These are phyloP conservation scores for Paraconiothyrium brasiliense DNA, from an alignment of 2,329 filamentous ascomycete species.

Conservation along the genomic window DNA sequence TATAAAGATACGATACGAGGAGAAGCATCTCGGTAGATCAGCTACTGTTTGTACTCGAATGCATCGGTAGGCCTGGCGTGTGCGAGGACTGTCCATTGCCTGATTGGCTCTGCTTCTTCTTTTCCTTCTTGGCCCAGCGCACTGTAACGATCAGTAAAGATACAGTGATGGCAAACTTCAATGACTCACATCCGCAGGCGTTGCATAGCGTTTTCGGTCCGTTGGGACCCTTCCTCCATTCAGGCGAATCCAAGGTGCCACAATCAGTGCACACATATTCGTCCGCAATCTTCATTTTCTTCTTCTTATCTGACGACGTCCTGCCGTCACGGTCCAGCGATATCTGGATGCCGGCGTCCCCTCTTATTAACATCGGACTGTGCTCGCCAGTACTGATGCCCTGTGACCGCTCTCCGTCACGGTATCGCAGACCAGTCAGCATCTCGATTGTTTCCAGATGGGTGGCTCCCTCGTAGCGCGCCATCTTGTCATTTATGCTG, in stretches of 20 bases:
- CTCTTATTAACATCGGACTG: constrained; percentile 82
- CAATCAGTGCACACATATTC: constrained; percentile 98
- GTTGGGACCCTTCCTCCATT: constrained; percentile 93
- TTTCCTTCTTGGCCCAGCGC: constrained; percentile 76
- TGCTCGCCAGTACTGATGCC: constrained; percentile 88
- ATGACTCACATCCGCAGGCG: constrained; percentile 79
- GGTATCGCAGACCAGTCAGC: constrained; percentile 86
- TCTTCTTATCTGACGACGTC: constrained; percentile 77
- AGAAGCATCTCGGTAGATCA: constrained; percentile 21
- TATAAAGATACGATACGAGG: too few species aligned
- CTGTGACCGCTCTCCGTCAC: constrained; percentile 86
- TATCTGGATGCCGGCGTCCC: constrained; percentile 87
- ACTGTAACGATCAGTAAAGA: constrained; percentile 51
- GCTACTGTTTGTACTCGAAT: constrained; percentile 44
- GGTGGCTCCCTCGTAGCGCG: constrained; percentile 75
- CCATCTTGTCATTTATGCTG: constrained; percentile 85
- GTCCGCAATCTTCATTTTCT: constrained; percentile 80
- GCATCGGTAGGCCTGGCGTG: constrained; percentile 37
- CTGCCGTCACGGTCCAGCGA: constrained; percentile 79
- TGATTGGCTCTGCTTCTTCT: constrained; percentile 64
- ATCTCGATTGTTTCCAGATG: constrained; percentile 92
- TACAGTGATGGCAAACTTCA: background rate
- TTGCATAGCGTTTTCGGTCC: constrained; percentile 97
- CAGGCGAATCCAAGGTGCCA: constrained; percentile 90
- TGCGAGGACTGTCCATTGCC: constrained; percentile 28